These are phyloP conservation scores for Puccinia horiana DNA, from an alignment of 1,284 basidiomycete genomes.

Conservation along the genomic window DNA sequence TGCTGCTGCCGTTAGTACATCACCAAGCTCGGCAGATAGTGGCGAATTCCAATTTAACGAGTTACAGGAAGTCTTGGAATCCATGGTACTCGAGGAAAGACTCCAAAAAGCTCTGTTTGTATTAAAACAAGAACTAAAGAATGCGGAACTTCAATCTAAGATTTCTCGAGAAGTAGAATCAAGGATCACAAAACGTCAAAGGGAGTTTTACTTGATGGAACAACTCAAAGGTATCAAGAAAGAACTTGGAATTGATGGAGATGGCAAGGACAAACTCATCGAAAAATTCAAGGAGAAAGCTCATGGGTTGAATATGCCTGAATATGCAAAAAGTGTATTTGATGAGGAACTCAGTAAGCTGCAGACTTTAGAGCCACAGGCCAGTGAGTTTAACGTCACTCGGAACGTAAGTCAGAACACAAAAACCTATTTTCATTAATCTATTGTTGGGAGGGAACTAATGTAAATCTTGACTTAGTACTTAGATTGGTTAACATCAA, in stretches of 20 bases:
- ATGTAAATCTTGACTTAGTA: slow-evolving; percentile 61
- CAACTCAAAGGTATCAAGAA: slow-evolving; percentile 99
- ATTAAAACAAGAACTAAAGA: slow-evolving; percentile 97
- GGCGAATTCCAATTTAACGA: slow-evolving; percentile 39
- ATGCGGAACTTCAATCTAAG: slow-evolving; percentile 92
- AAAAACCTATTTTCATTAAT: neutral
- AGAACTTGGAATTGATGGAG: slow-evolving; percentile 93
- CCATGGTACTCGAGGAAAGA: slow-evolving; percentile 80
- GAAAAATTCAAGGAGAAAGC: slow-evolving; percentile 95
- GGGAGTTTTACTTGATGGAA: slow-evolving; percentile 98
- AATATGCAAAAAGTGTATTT: slow-evolving; percentile 86
- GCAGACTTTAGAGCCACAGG: slow-evolving; percentile 79
- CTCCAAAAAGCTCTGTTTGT: slow-evolving; percentile 87
- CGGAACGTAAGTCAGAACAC: slow-evolving; percentile 64
- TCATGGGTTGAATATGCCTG: slow-evolving; percentile 84
- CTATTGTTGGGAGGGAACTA: neutral
- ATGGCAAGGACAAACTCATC: slow-evolving; percentile 95
- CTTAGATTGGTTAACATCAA: slow-evolving; percentile 81
- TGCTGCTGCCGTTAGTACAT: slow-evolving; percentile 90
- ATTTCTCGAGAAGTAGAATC: slow-evolving; percentile 90
- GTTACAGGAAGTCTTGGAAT: slow-evolving; percentile 90
- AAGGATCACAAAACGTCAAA: slow-evolving; percentile 94
- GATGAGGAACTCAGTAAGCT: slow-evolving; percentile 95
- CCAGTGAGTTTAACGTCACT: slow-evolving; percentile 84
- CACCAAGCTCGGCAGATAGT: slow-evolving; percentile 66